Base-by-base conservation (phyloP, 2,329 filamentous ascomycete genomes). In the Penicillium sp. region DNA sequence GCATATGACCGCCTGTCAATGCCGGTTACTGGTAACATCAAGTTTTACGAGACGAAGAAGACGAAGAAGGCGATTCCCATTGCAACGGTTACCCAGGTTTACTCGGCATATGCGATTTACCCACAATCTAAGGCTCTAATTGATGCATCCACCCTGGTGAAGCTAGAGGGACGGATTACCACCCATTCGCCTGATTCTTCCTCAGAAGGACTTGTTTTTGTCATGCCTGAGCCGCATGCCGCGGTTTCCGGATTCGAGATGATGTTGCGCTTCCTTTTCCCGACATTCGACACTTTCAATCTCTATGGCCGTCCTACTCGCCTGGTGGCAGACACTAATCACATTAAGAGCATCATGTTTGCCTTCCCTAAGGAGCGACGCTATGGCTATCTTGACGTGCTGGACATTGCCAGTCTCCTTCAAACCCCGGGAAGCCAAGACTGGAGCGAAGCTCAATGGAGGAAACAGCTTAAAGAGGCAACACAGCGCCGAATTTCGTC, bases 191-290 rank as follows among this genome's bases (percentile, higher is more conserved):
- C 89, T 9, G 86, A 90, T 20, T 87, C 88, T 0, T 85, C 86
- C 2, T 89, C 89, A 0, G 94, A 99, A 71, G 94, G 94, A 0
- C 97, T 97, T 66, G 90, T 99, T 5, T 99, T 99, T 69, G 87
- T 97, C 64, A 97, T 99, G 92, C 94, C 94, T 4, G 94, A 99
- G 73, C 85, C 89, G 1, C 91, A 90, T 67, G 88, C 93, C n/a
- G 92, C 91, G 18, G 89, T 99, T 13, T 89, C 86, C 53, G 94
- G 94, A 0, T 96, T 97, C 65, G 94, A 97, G 73, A 97, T 95
- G 81, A 88, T 99, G 81, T 80, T 99, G 34, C 85, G 91, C 44
- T 97, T 90, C 77, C 80, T 99, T 13, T 95, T 99, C 71, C 94
- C 94, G 0, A 90, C 92, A 0, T 99, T 90, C 80, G 94, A 99